Evolutionary conservation across 2,329 filamentous ascomycete genomes (phyloP).

Genomic region (Pseudopyrenochaeta lycopersici): DNA sequence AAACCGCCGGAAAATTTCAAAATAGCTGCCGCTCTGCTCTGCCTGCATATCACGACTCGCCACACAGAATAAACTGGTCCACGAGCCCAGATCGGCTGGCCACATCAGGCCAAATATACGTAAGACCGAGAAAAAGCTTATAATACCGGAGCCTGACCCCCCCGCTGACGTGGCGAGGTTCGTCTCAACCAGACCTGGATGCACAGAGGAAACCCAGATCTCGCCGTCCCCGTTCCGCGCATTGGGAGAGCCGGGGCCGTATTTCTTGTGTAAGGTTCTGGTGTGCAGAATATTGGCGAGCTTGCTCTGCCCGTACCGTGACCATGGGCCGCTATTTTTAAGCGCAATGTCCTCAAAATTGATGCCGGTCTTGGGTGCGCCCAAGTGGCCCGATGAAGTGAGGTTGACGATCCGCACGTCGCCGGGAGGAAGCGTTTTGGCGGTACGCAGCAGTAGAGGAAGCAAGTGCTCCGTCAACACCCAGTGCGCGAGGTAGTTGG

Average conservation of each 20-base stretch:
- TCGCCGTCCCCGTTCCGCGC: conserved; percentile 9
- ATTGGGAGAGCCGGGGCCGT: conserved; percentile 9
- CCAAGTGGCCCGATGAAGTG: conserved; percentile 21
- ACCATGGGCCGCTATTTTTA: conserved; percentile 9
- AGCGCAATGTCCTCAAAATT: conserved; percentile 19
- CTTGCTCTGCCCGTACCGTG: conserved; percentile 33
- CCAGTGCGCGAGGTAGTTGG: conserved; percentile 57
- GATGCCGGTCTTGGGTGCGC: conserved; percentile 18
- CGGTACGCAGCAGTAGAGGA: conserved; percentile 22
- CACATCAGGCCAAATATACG: conserved; percentile 2
- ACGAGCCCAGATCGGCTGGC: conserved; percentile 8
- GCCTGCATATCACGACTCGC: conserved; percentile 8
- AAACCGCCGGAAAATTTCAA: conserved; percentile 5
- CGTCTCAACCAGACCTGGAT: conserved; percentile 29
- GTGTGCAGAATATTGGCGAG: conserved; percentile 30
- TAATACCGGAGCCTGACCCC: not conserved
- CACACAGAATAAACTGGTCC: conserved; percentile 11
- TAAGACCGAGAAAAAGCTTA: not conserved
- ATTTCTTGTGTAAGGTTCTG: conserved; percentile 16
- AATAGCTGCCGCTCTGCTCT: conserved; percentile 9
- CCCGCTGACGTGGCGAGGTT: conserved; percentile 10
- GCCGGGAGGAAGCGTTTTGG: conserved; percentile 45
- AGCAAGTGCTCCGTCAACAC: conserved; percentile 53
- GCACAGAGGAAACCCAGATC: conserved; percentile 22
- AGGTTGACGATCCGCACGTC: conserved; percentile 29